Evolutionary conservation across 2,329 filamentous ascomycete genomes (phyloP).

Genomic region (Gnomoniopsis sp.): DNA sequence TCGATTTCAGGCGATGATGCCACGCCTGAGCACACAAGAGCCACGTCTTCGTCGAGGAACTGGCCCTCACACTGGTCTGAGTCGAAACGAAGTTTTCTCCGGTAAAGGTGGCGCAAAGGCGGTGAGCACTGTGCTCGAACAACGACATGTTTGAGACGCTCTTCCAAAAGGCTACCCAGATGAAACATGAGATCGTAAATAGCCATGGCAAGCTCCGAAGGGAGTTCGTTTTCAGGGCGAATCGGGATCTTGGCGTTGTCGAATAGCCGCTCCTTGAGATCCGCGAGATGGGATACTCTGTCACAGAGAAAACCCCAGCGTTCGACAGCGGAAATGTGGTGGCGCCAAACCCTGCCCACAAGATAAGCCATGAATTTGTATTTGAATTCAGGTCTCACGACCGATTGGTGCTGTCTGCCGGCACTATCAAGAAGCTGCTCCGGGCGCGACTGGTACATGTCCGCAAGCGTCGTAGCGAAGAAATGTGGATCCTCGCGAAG

Average conservation of each 20-base stretch:
- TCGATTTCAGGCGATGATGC: background rate
- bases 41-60: background rate
- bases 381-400: background rate
- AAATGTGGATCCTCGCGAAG: background rate
- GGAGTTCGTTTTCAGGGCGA: background rate
- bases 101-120: background rate
- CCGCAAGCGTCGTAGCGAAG: background rate
- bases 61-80: background rate
- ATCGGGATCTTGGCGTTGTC: background rate
- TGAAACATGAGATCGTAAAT: background rate
- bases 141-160: background rate
- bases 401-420: background rate
- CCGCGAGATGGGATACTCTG: background rate
- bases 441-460: background rate
- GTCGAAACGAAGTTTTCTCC: background rate
- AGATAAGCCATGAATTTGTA: background rate
- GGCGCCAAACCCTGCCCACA: background rate
- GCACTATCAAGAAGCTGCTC: background rate
- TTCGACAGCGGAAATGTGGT: background rate
- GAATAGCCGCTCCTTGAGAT: background rate
- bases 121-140: background rate
- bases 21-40: background rate
- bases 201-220: background rate
- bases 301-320: background rate
- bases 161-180: background rate